Conservation (phyloP, 257 asterid species). For the Forsythia viridissima region DNA sequence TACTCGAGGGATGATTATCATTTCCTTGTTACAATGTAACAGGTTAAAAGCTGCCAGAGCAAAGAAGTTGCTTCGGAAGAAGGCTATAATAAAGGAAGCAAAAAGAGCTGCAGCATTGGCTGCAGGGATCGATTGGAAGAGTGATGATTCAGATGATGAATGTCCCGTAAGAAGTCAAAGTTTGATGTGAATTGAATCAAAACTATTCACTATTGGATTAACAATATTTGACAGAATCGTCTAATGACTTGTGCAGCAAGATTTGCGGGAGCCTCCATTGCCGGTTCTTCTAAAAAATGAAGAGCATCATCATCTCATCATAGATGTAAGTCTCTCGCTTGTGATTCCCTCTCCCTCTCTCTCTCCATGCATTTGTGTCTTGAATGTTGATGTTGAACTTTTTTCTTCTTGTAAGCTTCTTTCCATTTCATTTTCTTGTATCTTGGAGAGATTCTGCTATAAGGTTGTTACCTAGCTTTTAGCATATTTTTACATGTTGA, state of each 20-base stretch:
- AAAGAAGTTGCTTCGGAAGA: slow-evolving; percentile 60
- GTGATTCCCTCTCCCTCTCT: slow-evolving; percentile 1
- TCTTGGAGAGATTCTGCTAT: background rate
- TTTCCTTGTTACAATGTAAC: slow-evolving; percentile 13
- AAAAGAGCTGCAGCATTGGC: slow-evolving; percentile 78
- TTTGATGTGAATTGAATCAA: slow-evolving; percentile 7
- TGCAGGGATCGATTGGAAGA: slow-evolving; percentile 75
- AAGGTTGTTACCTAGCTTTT: background rate
- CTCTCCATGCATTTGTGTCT: slow-evolving; percentile 1
- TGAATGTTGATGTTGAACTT: background rate
- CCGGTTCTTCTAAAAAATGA: slow-evolving; percentile 73
- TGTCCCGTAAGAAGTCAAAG: slow-evolving; percentile 50
- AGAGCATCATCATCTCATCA: slow-evolving; percentile 56
- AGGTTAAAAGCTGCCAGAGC: slow-evolving; percentile 83
- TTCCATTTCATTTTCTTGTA: background rate
- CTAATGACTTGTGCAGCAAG: slow-evolving; percentile 40
- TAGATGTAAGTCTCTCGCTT: slow-evolving; percentile 55
- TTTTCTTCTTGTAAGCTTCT: background rate
- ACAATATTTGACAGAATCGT: slow-evolving; percentile 5
- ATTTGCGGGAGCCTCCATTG: slow-evolving; percentile 61
- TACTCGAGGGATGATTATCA: background rate
- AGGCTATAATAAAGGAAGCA: slow-evolving; percentile 53
- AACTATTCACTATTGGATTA: slow-evolving; percentile 6
- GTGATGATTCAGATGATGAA: slow-evolving; percentile 84
- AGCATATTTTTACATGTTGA: background rate